Evolutionary conservation across 2,329 filamentous ascomycete species (phyloP).

Genomic region (Cylindrodendrum hubeiense): DNA sequence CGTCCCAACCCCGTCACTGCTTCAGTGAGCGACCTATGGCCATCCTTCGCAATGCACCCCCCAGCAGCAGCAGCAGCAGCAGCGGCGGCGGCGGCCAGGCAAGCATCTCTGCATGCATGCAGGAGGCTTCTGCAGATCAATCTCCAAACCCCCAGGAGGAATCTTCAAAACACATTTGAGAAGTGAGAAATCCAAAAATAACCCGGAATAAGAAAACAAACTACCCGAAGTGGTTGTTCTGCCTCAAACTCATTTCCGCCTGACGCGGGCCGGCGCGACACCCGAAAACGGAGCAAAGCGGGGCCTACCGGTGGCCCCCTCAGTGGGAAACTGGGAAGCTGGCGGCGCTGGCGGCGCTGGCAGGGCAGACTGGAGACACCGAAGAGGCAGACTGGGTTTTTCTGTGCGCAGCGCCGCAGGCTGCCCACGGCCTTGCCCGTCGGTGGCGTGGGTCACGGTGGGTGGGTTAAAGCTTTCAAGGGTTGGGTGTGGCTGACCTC

Average conservation of each 20-base stretch:
- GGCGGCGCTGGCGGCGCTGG: neutral
- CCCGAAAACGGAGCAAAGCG: conserved; percentile 24
- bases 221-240: neutral
- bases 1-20: neutral
- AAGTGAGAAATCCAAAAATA: conserved; percentile 20
- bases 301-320: conserved; percentile 31
- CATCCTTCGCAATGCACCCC: conserved; percentile 16
- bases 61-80: conserved; percentile 2
- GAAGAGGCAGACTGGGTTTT: conserved; percentile 16
- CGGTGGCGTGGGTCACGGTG: no score
- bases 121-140: conserved; percentile 3
- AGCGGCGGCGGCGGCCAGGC: conserved; percentile 1
- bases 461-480: neutral
- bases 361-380: conserved; percentile 26
- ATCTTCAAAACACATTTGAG: neutral
- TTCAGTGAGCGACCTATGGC: conserved; percentile 1
- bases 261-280: conserved; percentile 33
- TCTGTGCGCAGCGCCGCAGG: neutral
- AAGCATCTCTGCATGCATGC: conserved; percentile 1
- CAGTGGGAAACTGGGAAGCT: neutral
- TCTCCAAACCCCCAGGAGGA: neutral
- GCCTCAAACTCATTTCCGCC: conserved; percentile 7
- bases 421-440: neutral
- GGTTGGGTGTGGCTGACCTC: conserved; percentile 24
- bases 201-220: conserved; percentile 1